Evolutionary conservation across 805 yeast species (phyloP).

Genomic region (Blastobotrys chiropterorum): DNA sequence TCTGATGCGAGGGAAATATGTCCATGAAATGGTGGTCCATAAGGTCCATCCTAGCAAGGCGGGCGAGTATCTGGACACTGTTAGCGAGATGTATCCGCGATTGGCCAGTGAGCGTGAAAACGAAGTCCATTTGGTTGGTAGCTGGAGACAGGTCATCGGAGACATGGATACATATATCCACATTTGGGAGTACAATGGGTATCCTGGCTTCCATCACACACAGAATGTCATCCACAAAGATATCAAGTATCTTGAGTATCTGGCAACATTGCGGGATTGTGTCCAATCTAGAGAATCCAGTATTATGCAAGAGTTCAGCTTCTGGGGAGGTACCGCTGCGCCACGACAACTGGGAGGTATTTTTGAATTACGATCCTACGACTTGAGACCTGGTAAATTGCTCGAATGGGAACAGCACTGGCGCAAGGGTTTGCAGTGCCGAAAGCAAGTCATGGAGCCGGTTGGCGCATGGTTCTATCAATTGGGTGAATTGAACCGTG

Average conservation of each 20-base stretch:
- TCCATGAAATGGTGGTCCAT: slow-evolving; percentile 36
- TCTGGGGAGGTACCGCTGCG: slow-evolving; percentile 41
- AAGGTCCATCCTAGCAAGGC: slow-evolving; percentile 32
- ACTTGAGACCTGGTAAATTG: slow-evolving; percentile 35
- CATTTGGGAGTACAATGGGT: slow-evolving; percentile 40
- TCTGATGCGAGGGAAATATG: slow-evolving; percentile 37
- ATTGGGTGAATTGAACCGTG: slow-evolving; percentile 36
- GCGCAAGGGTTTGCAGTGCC: slow-evolving; percentile 36
- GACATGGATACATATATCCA: slow-evolving; percentile 37
- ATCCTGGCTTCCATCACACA: slow-evolving; percentile 36
- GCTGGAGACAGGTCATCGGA: slow-evolving; percentile 39
- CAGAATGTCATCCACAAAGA: slow-evolving; percentile 30
- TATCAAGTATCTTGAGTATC: slow-evolving; percentile 26
- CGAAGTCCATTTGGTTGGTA: slow-evolving; percentile 35
- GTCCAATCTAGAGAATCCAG: slow-evolving; percentile 31
- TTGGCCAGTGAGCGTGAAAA: slow-evolving; percentile 29
- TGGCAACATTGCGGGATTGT: slow-evolving; percentile 27
- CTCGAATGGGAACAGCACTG: slow-evolving; percentile 41
- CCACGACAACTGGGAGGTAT: slow-evolving; percentile 38
- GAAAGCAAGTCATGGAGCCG: slow-evolving; percentile 43
- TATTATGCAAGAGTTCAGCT: slow-evolving; percentile 37
- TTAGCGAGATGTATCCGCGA: slow-evolving; percentile 29
- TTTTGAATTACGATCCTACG: slow-evolving; percentile 37
- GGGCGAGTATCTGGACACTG: slow-evolving; percentile 31
- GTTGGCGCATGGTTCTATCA: slow-evolving; percentile 42